Conservation (phyloP, 108 stramenopile genomes). For the Epipyxis sp. region DNA sequence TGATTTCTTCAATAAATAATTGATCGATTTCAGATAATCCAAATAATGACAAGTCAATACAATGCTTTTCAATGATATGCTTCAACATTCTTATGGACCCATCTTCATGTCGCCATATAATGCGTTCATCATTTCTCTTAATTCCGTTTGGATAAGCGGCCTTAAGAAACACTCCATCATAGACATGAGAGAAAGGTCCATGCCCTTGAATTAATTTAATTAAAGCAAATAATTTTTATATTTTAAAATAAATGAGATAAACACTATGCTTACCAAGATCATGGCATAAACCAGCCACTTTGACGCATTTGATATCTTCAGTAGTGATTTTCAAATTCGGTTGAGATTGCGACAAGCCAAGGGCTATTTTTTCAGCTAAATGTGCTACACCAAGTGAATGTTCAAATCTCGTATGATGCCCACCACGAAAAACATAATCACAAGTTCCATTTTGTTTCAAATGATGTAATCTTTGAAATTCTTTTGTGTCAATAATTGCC, state of each 20-base stretch:
- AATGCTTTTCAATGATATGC: constrained; percentile 46
- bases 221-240: no score
- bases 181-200: constrained; percentile 81
- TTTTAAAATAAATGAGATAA: no score
- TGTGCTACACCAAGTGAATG: constrained; percentile 79
- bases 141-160: constrained; percentile 28
- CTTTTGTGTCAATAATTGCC: constrained; percentile 67
- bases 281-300: constrained; percentile 82
- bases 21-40: constrained; percentile 73
- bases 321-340: constrained; percentile 62
- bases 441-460: constrained; percentile 76
- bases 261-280: constrained; percentile 74
- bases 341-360: constrained; percentile 54
- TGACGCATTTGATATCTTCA: constrained; percentile 81
- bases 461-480: constrained; percentile 74
- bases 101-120: constrained; percentile 29
- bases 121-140: no score
- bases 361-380: constrained; percentile 65
- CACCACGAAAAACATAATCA: constrained; percentile 64
- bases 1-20: constrained; percentile 78
- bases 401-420: constrained; percentile 78
- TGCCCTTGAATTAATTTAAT: no score
- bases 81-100: constrained; percentile 36
- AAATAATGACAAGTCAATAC: constrained; percentile 40
- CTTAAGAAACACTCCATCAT: constrained; percentile 57